Evolutionary conservation across 2,329 filamentous ascomycete genomes (phyloP), one percentile per base, ranked within the genome.

Genomic region (Colletotrichum lupini): DNA sequence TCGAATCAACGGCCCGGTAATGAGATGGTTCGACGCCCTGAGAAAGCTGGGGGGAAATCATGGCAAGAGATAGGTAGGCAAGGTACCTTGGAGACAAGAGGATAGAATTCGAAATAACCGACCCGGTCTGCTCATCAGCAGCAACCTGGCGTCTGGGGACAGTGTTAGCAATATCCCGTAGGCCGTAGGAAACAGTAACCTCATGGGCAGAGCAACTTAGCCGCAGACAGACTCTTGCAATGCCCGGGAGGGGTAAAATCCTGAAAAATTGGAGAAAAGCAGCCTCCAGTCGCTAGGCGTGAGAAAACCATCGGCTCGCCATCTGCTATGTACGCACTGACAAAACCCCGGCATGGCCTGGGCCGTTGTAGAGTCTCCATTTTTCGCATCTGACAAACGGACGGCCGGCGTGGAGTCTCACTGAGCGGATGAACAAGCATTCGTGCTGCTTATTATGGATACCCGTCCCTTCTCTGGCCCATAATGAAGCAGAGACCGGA

Each of bases 341-440:
- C 59, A 30, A 57, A 28, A 14, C 67, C 67, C 70, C 60, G 67
- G 70, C 66, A 64, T 73, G 66, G 64, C 66, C 70, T 73, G 70
- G 67, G 67, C 70, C 60, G 61, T 59, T 60, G 56, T 57, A 37
- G 28, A 62, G 61, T 65, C 67, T 60, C 71, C 71, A 52, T 60
- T 73, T 66, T 73, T 70, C 49, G 56, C 71, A 73, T 73, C 71
- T 73, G 67, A 73, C 71, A 73, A 73, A 66, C 67, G 28, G 68
- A 60, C 56, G 70, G 59, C 68, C 60, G 67, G 56, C 71, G 60
- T 73, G 60, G 67, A 71, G 71, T 73, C 46, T 16, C 65, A 73
- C 70, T 67, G 71, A 70, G 67, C 71, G 71, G 71, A 70, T 61
- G 67, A 70, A 70, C 71, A 73, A 73, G 71, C 71, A 73, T 73